Percentiles rank a stretch among this genome's conserved stretches.
Conservation (phyloP, 495 filamentous ascomycete species). For the Podospora appendiculata region DNA sequence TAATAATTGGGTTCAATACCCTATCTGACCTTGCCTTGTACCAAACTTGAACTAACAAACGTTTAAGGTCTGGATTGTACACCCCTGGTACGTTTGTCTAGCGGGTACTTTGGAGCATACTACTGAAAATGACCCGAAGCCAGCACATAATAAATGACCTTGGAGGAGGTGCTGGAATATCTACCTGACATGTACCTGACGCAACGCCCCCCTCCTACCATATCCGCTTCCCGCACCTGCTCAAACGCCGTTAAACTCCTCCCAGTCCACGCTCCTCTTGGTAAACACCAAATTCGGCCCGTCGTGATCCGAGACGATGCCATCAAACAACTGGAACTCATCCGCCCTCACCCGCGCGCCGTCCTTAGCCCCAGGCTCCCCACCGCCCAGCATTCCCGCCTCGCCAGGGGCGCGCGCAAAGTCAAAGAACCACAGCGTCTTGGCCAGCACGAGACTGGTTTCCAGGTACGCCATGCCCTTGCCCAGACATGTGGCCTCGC, state of each 20-base stretch:
- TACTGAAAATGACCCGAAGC: too few species aligned
- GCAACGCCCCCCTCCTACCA: too few species aligned
- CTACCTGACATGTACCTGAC: too few species aligned
- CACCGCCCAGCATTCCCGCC: constrained; percentile 5
- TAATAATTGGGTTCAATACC: too few species aligned
- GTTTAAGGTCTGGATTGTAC: too few species aligned
- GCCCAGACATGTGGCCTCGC: constrained; percentile 36
- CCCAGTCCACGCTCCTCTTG: not conserved
- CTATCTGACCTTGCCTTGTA: too few species aligned
- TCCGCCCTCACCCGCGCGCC: not conserved
- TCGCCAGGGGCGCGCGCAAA: constrained; percentile 16
- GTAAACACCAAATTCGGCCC: constrained; percentile 23
- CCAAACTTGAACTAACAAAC: too few species aligned
- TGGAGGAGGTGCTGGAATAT: too few species aligned
- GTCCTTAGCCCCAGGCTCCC: not conserved
- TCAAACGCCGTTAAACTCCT: not conserved
- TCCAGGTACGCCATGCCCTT: constrained; percentile 36
- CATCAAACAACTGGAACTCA: constrained; percentile 13
- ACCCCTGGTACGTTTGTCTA: too few species aligned
- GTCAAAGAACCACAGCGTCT: constrained; percentile 26
- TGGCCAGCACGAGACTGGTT: constrained; percentile 23
- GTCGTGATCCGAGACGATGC: constrained; percentile 14
- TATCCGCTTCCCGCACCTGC: too few species aligned
- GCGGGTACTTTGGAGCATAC: too few species aligned
- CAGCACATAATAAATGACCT: too few species aligned